These are phyloP conservation scores for Pseudophaeomoniella oleicola DNA, from an alignment of 2,329 filamentous ascomycete genomes.

Conservation along the genomic window DNA sequence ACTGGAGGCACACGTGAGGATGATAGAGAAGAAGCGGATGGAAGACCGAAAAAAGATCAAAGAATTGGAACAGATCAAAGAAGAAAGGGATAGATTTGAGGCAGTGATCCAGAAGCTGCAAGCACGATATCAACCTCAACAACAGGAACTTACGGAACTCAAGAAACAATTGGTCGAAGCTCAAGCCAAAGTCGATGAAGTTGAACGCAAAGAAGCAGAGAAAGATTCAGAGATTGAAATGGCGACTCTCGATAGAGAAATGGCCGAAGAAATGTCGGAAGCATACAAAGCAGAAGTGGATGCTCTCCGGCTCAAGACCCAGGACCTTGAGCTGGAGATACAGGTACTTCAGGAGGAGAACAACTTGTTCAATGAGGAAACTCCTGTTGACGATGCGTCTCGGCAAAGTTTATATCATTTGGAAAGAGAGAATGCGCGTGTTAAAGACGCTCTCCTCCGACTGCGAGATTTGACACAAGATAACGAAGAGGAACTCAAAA, in stretches of 20 bases:
- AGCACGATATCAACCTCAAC: slow-evolving; percentile 71
- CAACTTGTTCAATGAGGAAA: slow-evolving; percentile 64
- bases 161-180: slow-evolving; percentile 62
- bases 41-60: slow-evolving; percentile 82
- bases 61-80: slow-evolving; percentile 58
- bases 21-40: slow-evolving; percentile 72
- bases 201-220: slow-evolving; percentile 60
- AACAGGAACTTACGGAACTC: slow-evolving; percentile 63
- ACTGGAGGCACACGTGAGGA: slow-evolving; percentile 69
- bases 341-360: slow-evolving; percentile 84
- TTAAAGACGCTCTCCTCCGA: slow-evolving; percentile 71
- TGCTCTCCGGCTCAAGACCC: slow-evolving; percentile 55
- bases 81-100: slow-evolving; percentile 43
- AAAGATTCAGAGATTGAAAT: slow-evolving; percentile 76
- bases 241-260: slow-evolving; percentile 79
- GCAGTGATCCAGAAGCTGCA: slow-evolving; percentile 81
- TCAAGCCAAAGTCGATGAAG: slow-evolving; percentile 1
- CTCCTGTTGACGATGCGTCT: slow-evolving; percentile 74
- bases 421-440: slow-evolving; percentile 75
- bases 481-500: slow-evolving; percentile 63
- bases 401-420: slow-evolving; percentile 83
- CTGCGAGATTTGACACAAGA: slow-evolving; percentile 79
- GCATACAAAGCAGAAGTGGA: slow-evolving; percentile 69
- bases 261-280: slow-evolving; percentile 89
- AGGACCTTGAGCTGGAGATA: slow-evolving; percentile 77